These are phyloP conservation scores for Aegle marmelos DNA, from an alignment of 345 rosid genomes.

Conservation along the genomic window DNA sequence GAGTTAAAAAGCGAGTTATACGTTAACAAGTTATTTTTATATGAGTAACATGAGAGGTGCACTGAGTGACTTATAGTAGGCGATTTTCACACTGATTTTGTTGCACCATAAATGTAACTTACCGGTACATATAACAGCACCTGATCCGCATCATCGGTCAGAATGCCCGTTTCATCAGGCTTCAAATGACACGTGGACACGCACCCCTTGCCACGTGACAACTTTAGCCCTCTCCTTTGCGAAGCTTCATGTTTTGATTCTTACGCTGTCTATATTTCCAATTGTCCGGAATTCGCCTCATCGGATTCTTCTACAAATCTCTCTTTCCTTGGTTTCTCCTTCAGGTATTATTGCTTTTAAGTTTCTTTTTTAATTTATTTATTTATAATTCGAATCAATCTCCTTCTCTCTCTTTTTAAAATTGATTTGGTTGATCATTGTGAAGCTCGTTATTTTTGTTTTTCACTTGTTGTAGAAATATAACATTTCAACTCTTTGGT, in stretches of 20 bases:
- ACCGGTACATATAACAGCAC: not conserved
- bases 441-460: not conserved
- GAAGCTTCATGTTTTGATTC: not conserved
- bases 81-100: too few species aligned
- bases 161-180: slow-evolving; percentile 2
- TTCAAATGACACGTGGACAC: slow-evolving; percentile 7
- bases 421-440: not conserved
- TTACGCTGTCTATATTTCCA: not conserved
- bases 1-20: too few species aligned
- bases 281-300: not conserved
- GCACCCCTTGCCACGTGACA: not conserved
- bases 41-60: too few species aligned
- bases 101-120: too few species aligned
- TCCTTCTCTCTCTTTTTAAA: not conserved
- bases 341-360: not conserved
- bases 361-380: not conserved
- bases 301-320: not conserved
- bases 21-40: too few species aligned
- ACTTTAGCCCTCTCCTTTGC: not conserved
- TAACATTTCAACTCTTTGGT: not conserved
- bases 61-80: too few species aligned
- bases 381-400: not conserved
- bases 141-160: not conserved
- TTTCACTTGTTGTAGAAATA: not conserved
- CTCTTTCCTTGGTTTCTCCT: not conserved